Evolutionary conservation across 2,329 filamentous ascomycete genomes (phyloP), one percentile per base, ranked within the genome.

Genomic region (Neopestalotiopsis rosae): DNA sequence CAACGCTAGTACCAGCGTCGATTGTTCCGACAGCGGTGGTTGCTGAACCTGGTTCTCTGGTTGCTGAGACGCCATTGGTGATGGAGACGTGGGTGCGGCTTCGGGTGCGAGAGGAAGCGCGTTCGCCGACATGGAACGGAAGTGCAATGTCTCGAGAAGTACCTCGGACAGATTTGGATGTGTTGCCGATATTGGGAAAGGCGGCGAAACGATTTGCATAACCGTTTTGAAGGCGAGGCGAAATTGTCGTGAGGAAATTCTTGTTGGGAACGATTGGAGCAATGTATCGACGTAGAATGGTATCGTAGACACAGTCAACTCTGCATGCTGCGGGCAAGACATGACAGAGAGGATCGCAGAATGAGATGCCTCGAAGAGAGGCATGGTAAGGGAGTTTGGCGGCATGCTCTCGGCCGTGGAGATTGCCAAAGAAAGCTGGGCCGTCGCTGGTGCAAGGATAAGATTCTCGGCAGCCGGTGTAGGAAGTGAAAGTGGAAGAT

Each of bases 311-410:
- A 90, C 87, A 17, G 93, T 91, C 28, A 97, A 82, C 17, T 88
- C 81, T 20, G 91, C 89, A 74, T 94, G 95, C 71, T 93, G 90
- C 0, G 94, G 93, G 65, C 93, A 92, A 0, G 93, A 93, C 61
- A 97, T 89, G 4, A 94, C 90, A 1, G 95, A 90, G 5, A 98
- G 88, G 72, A 94, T 88, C 57, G 95, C 89, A 72, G 92, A 93
- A 81, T 98, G 95, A 0, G 94, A 94, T 1, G 95, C 90, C 80
- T 98, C 95, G 74, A 97, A 97, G n/a, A 97, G 81, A 67, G 87
- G 83, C 24, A 85, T 78, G 74, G 86, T 85, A 1, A 82, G 82
- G 4, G 83, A 80, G 3, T 85, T 82, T 32, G 34, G 30, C 64
- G 83, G 80, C 1, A 81, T 67, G 4, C 72, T 70, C 14, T 72